Percentiles rank a stretch among this genome's conserved stretches.
Conservation (phyloP, 2,329 filamentous ascomycete genomes). For the Penicillium sp. region DNA sequence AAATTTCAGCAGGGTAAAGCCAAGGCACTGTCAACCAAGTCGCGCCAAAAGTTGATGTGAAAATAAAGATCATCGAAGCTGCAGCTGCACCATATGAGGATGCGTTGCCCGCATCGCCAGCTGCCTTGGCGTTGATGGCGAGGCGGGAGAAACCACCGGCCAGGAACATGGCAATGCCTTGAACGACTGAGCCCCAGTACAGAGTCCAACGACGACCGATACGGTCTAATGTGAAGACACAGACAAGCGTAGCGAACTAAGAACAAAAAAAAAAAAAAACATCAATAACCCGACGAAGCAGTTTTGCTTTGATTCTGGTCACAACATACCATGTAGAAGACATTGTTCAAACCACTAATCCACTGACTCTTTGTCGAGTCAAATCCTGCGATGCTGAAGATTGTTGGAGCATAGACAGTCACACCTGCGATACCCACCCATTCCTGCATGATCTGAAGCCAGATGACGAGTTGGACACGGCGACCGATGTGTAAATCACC, state of each 20-base stretch:
- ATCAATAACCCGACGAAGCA: not conserved
- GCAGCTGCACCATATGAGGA: constrained; percentile 63
- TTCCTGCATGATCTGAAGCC: constrained; percentile 70
- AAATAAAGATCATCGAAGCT: constrained; percentile 70
- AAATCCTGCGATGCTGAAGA: constrained; percentile 69
- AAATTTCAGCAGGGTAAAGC: constrained; percentile 72
- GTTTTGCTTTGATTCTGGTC: not conserved
- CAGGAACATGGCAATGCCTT: constrained; percentile 67
- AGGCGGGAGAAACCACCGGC: constrained; percentile 63
- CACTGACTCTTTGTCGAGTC: constrained; percentile 61
- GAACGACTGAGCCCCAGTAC: constrained; percentile 66
- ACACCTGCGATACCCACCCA: constrained; percentile 71
- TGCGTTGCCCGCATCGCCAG: constrained; percentile 48
- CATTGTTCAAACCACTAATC: constrained; percentile 60
- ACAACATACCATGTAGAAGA: constrained; percentile 55
- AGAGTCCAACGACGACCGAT: constrained; percentile 69
- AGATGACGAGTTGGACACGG: constrained; percentile 68
- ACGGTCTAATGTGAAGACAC: constrained; percentile 68
- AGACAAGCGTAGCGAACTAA: constrained; percentile 65
- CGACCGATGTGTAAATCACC: constrained; percentile 66
- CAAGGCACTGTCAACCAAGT: constrained; percentile 64
- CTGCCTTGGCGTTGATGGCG: constrained; percentile 50
- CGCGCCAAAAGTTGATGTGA: constrained; percentile 64
- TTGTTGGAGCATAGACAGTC: constrained; percentile 58
- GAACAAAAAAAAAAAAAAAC: not conserved